Percentiles rank a stretch among this genome's conserved stretches.
Evolutionary conservation across 768 basidiomycete species (phyloP).

Genomic region (Tremella fuciformis): DNA sequence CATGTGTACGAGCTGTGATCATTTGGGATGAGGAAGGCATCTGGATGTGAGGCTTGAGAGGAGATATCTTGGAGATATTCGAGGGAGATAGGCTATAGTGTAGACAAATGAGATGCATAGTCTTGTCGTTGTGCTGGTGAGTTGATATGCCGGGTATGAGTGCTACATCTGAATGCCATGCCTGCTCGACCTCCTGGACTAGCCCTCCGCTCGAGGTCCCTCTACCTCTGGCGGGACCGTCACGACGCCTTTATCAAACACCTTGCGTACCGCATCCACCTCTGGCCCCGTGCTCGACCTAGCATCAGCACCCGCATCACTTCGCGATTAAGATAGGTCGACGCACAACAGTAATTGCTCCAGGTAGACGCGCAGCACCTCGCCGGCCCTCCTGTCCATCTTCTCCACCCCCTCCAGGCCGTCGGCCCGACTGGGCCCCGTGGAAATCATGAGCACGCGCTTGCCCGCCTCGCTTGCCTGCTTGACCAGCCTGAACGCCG

Average conservation of each 20-base stretch:
- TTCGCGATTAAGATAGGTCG: background rate
- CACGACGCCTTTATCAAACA: slow-evolving; percentile 41
- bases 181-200: background rate
- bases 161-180: no score
- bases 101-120: slow-evolving; percentile 10
- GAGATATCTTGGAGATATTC: no score
- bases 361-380: slow-evolving; percentile 65
- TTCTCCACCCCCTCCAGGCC: slow-evolving; percentile 63
- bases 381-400: slow-evolving; percentile 71
- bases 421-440: slow-evolving; percentile 87
- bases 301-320: slow-evolving; percentile 12
- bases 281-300: slow-evolving; percentile 39
- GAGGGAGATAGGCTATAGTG: background rate
- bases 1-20: slow-evolving; percentile 16
- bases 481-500: slow-evolving; percentile 80
- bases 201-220: slow-evolving; percentile 47
- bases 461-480: slow-evolving; percentile 72
- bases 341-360: slow-evolving; percentile 44
- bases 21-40: no score
- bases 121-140: slow-evolving; percentile 10
- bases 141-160: no score
- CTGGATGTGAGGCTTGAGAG: background rate
- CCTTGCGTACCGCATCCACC: slow-evolving; percentile 32
- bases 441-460: slow-evolving; percentile 75
- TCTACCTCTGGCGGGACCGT: slow-evolving; percentile 45